Conservation (phyloP, 768 basidiomycete species). For the Strobilomyces echinocephalus region DNA sequence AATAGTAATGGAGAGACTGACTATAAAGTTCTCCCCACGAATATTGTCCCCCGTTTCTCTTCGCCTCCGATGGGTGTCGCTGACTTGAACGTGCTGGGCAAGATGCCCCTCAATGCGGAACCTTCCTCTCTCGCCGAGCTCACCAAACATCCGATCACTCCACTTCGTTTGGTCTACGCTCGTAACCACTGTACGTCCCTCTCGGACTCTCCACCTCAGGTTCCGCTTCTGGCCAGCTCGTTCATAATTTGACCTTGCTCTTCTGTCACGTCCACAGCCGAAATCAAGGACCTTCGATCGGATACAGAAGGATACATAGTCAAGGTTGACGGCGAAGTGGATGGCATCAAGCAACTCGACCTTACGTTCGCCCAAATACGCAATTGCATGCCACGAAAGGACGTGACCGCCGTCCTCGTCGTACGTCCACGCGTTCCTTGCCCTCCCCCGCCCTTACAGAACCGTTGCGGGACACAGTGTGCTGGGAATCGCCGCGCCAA, state of each 20-base stretch:
- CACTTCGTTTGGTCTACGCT: slow-evolving; percentile 60
- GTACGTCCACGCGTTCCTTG: slow-evolving; percentile 29
- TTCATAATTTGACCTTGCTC: too few relatives aligned
- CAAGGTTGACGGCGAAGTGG: slow-evolving; percentile 25
- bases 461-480: slow-evolving; percentile 34
- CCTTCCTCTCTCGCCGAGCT: slow-evolving; percentile 57
- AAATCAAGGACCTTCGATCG: slow-evolving; percentile 21
- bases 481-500: slow-evolving; percentile 65
- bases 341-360: slow-evolving; percentile 7
- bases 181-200: slow-evolving; percentile 61
- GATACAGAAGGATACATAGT: slow-evolving; percentile 22
- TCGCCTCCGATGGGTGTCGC: slow-evolving; percentile 17
- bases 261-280: slow-evolving; percentile 13
- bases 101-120: slow-evolving; percentile 67
- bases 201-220: slow-evolving; percentile 8
- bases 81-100: slow-evolving; percentile 17
- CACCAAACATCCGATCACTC: slow-evolving; percentile 42
- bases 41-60: background rate
- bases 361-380: slow-evolving; percentile 20
- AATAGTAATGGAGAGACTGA: background rate
- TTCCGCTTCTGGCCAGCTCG: background rate
- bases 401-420: slow-evolving; percentile 53
- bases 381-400: slow-evolving; percentile 14
- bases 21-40: slow-evolving; percentile 1
- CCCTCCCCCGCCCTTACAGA: background rate